Evolutionary conservation across 108 stramenopile species (phyloP), one percentile per base, ranked within the genome.

Genomic region (Stephanodiscus triporus): DNA sequence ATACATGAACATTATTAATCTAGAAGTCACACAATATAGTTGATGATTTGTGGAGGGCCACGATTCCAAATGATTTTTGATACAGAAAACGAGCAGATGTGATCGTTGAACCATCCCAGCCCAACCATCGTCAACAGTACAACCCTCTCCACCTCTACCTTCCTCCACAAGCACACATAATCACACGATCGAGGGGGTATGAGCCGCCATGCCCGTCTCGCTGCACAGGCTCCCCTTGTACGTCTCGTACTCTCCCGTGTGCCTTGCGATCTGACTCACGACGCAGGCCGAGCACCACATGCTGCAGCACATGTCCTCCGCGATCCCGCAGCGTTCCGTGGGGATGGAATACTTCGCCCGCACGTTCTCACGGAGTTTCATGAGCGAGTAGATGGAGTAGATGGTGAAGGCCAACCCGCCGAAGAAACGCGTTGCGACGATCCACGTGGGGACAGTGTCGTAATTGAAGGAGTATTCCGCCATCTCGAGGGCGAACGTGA

Each of bases 241-340:
- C 42, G 85, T 95, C 75, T 91, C 91, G 77, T 90, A 92, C 57
- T 95, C 94, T 53, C 91, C 94, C 2, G 94, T 93, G 56, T 95
- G 94, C 37, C 94, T 83, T 4, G 87, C 81, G 75, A 95, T 86
- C 49, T 95, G 94, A 9, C 89, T 87, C 9, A 91, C 73, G 34
- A 89, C 80, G 58, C 94, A 95, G 77, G 89, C 90, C 9, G 83
- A 81, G 61, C 94, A 95, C 49, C 66, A 92, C 26, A 81, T 22
- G 11, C 89, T 69, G 59, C 88, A 92, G 62, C 86, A 87, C 40
- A 89, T 50, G 74, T 95, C 94, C 67, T 95, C 94, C 54, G 77
- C 85, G 4, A 89, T 90, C 4, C 20, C 20, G 62, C 90, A 95
- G 19, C 58, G 68, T 47, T 87, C 56, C 68, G 91, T 87, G 2